These are phyloP conservation scores for Trifolium pratense DNA, from an alignment of 306 rosid genomes.

Conservation along the genomic window DNA sequence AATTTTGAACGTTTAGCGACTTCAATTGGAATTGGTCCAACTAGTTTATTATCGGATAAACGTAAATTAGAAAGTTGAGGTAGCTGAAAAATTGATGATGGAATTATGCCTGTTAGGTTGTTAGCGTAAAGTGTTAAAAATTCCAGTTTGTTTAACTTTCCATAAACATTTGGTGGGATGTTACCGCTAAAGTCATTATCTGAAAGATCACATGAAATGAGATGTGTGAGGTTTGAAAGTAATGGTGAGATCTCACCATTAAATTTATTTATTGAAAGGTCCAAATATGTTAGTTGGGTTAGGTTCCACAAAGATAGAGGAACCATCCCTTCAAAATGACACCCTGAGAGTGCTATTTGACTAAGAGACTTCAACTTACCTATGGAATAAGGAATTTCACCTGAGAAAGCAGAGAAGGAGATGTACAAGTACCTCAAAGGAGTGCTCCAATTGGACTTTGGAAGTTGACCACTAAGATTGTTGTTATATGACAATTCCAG, in stretches of 20 bases:
- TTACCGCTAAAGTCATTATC: neutral
- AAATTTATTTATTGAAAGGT: neutral
- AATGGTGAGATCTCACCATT: constrained; percentile 22
- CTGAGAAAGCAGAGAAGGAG: neutral
- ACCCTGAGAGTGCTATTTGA: neutral
- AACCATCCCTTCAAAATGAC: neutral
- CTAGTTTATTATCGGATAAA: neutral
- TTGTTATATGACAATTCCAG: too few species aligned
- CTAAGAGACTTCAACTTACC: neutral
- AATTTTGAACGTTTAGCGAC: neutral
- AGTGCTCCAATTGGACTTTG: neutral
- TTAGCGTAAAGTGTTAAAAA: neutral
- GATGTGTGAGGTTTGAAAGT: neutral
- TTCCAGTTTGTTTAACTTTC: neutral
- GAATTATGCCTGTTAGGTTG: neutral
- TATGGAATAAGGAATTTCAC: neutral
- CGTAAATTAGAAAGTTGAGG: neutral
- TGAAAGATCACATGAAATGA: neutral
- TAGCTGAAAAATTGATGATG: neutral
- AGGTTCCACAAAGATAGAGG: constrained; percentile 9
- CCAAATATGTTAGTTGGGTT: neutral
- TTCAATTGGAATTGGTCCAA: neutral
- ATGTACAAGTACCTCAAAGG: constrained; percentile 1
- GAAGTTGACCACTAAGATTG: neutral
- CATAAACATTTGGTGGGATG: neutral